A percentile compares a stretch with the other conserved stretches of the same genome.
These are phyloP conservation scores for Phytophthora pluvialis DNA, from an alignment of 352 stramenopile genomes.

Conservation along the genomic window DNA sequence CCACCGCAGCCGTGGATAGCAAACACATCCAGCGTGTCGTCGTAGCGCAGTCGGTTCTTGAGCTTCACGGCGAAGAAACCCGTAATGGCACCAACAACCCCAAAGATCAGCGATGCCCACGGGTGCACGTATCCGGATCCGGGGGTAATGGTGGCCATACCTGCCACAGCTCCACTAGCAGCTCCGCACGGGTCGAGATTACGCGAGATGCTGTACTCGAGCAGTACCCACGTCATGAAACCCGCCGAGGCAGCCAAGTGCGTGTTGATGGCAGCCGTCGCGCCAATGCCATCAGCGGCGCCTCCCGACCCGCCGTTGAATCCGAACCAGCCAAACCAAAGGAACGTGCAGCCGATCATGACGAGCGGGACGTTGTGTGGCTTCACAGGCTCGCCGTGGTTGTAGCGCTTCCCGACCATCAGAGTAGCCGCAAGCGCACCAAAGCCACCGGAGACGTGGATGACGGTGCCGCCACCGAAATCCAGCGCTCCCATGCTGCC, in stretches of 20 bases:
- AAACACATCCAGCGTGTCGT: conserved; percentile 84
- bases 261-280: conserved; percentile 75
- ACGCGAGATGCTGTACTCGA: conserved; percentile 60
- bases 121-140: conserved; percentile 75
- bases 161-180: conserved; percentile 65
- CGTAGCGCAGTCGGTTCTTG: conserved; percentile 76
- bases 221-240: conserved; percentile 70
- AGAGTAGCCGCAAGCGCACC: conserved; percentile 73
- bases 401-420: conserved; percentile 79
- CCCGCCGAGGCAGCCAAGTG: conserved; percentile 65
- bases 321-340: conserved; percentile 89
- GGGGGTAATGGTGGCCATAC: conserved; percentile 74
- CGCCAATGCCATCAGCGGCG: conserved; percentile 65
- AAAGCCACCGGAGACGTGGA: conserved; percentile 85
- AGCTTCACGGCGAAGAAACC: conserved; percentile 61
- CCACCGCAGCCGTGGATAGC: conserved; percentile 74
- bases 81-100: conserved; percentile 59
- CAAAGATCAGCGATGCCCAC: conserved; percentile 78
- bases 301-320: conserved; percentile 78
- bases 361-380: conserved; percentile 86
- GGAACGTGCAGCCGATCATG: conserved; percentile 77
- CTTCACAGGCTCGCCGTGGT: conserved; percentile 73
- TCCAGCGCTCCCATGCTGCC: conserved; percentile 78
- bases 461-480: conserved; percentile 86
- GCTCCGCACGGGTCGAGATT: conserved; percentile 74